Evolutionary conservation across 495 filamentous ascomycete species (phyloP), one percentile per base, ranked within the genome.

Genomic region (Entonaema liquescens): DNA sequence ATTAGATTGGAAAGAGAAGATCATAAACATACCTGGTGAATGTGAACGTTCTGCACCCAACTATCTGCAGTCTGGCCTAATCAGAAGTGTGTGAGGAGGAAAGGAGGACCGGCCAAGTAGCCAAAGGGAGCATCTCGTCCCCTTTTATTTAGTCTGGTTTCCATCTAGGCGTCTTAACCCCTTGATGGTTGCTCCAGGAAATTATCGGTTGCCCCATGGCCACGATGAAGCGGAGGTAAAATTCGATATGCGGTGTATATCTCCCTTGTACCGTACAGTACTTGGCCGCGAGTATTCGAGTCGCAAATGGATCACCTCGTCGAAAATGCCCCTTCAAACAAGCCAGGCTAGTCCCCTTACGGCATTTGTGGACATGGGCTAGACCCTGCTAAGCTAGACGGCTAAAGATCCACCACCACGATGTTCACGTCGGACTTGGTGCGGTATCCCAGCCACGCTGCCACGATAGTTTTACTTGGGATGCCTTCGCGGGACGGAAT

Each of bases 201-300:
- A 68, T 73, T 73, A 61, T 73, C 65, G 40, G 56, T 59, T 50
- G 56, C 64, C 62, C 65, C 65, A 44, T 65, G 59, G 58, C 59
- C 47, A 62, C 59, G 64, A 72, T 72, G 36, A 53, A 68, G 70
- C 70, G 65, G 61, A 73, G 61, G 28, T 61, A 59, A 44, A 64
- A n/a, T 58, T 73, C 70, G 65, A 73, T 58, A 62, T 73, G 70
- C 70, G 70, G 65, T 73, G 70, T 73, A 68, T 44, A 61, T 52
- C 25, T 67, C 57, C 42, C 65, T 61, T 65, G 35, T 42, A 42
- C 56, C 5, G 50, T 53, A 53, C 50, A 19, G 64, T 65, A 64
- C 70, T 58, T 65, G 56, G 53, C 65, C 55, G 56, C 49, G 60
- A 38, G 61, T 50, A 28, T 47, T 65, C 59, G n/a, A 59, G 21